Evolutionary conservation across 345 rosid species (phyloP), one percentile per base, ranked within the genome.

Genomic region (Populus deltoides): DNA sequence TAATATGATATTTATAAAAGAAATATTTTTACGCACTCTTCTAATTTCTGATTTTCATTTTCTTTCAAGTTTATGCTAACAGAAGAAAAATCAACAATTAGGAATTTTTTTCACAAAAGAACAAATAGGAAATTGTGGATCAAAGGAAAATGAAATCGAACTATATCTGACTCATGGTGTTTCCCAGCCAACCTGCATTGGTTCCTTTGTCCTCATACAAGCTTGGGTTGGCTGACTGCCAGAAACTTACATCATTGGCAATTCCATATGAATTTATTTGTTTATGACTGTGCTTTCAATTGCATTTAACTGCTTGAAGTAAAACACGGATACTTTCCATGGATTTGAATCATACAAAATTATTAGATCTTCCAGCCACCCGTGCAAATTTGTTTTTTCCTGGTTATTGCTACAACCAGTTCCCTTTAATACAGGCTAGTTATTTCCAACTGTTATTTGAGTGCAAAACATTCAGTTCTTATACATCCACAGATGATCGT

Each of bases 401-500:
- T 61, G 66, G 25, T n/a, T 22, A 24, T 61, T 9, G 25, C 66
- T 8, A 4, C 66, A n/a, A 61, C 8, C 22, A 25, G 1, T 9
- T 12, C 31, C 39, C 17, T 27, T 77, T 45, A 59, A 67, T 31
- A 77, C 7, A 24, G 43, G 27, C 22, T 5, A 29, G 33, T 4
- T 53, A 36, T 59, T 57, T 66, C 11, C 63, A 39, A 66, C 27
- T n/a, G 53, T 31, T 71, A 35, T 70, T 86, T 71, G 78, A 62
- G 68, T 53, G 41, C 55, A 71, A 69, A 57, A 79, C 43, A 71
- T 73, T 73, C 65, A 80, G 79, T 74, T 76, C n/a, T 77, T 47
- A 22, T 49, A 49, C 55, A 45, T 17, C 4, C 47, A 72, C 97
- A 96, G 99, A 93, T 89, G 93, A 90, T 72, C 92, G 94, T 75